Conservation (phyloP, 2,329 filamentous ascomycete species). For the Cadophora sp. region DNA sequence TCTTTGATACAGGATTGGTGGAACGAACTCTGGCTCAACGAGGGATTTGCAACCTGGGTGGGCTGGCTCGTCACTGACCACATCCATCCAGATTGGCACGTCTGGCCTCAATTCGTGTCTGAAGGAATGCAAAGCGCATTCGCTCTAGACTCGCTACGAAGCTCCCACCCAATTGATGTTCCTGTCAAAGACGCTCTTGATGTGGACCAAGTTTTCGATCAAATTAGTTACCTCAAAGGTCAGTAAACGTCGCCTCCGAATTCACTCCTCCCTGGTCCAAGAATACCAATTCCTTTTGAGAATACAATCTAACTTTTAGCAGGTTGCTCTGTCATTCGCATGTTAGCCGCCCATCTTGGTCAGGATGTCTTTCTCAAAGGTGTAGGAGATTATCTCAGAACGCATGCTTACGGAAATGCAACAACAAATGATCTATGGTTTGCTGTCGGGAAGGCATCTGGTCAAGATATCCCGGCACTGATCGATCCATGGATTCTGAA, state of each 20-base stretch:
- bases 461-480: conserved; percentile 82
- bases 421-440: conserved; percentile 92
- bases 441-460: conserved; percentile 85
- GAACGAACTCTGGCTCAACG: conserved; percentile 87
- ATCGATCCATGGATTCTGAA: conserved; percentile 97
- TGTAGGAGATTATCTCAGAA: conserved; percentile 87
- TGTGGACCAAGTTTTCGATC: conserved; percentile 97
- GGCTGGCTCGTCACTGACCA: conserved; percentile 81
- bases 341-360: conserved; percentile 91
- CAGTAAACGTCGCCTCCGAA: background rate
- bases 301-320: background rate
- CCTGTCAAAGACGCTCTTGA: conserved; percentile 92
- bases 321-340: conserved; percentile 90
- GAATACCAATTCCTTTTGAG: background rate
- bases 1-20: conserved; percentile 71
- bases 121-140: conserved; percentile 94
- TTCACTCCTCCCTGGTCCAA: background rate
- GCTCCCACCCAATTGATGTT: conserved; percentile 95
- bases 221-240: conserved; percentile 93
- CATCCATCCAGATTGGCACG: conserved; percentile 95
- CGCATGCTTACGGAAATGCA: conserved; percentile 87
- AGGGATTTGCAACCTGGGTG: conserved; percentile 93
- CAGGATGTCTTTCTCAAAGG: conserved; percentile 89
- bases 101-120: conserved; percentile 97
- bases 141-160: conserved; percentile 85